Base-by-base conservation (phyloP, 179 eudicot species). In the Monotropa hypopitys region DNA sequence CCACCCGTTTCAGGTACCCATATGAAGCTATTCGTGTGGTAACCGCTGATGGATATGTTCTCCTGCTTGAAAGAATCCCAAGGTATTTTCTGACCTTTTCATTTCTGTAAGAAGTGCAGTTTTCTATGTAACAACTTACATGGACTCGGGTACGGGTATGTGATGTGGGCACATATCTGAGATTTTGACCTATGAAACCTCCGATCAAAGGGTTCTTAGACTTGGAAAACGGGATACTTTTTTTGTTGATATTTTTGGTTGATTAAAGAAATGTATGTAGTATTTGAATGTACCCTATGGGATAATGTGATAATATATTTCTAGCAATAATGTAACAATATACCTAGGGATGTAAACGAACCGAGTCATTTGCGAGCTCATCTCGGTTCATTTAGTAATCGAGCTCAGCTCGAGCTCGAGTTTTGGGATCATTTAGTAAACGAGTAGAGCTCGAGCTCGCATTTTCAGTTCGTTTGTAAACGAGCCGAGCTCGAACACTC, bases 11-110 rank as follows among this genome's bases (percentile, higher is more conserved):
- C 79, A 95, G 99, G 89, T 95, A 95, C 83, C 99, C 97, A 46
- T 95, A 95, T 88, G 99, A 93, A 88, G 98, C 96, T 76, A 89
- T 95, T 80, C 92, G 83, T 76, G 99, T 95, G 51, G 89, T 93
- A 73, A 95, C 99, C 1, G 84, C 89, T 54, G 99, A 95, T 80
- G 99, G 98, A 43, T 95, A 95, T 82, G 89, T 93, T 78, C 98
- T 95, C 75, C 86, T 89, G 83, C 83, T 95, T 80, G 99, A 95
- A 84, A 93, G 99, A 81, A 93, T 95, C 69, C 99, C 99, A 56
- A 95, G 99, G 99, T 93, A 77, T 26, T 28, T 43, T 23, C 6
- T 42, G 18, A n/a, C n/a, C 32, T 40, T 46, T 75, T 57, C 3
- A 20, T 73, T 15, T 75, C 46, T 4, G 35, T 71, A 23, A 65